Conservation (phyloP, 1,284 basidiomycete species). For the Lentinula novae-zelandiae region DNA sequence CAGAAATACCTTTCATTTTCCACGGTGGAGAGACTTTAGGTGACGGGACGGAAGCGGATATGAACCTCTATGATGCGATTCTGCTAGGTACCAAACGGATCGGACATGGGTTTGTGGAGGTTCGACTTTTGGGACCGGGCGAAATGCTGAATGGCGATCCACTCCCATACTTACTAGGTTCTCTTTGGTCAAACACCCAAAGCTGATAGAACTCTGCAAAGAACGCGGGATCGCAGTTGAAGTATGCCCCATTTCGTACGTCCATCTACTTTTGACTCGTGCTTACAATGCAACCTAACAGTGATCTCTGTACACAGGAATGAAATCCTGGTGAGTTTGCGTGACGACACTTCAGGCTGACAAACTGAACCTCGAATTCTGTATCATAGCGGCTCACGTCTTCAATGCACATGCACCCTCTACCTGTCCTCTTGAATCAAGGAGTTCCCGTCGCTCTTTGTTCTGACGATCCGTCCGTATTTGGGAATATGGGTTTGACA, state of each 20-base stretch:
- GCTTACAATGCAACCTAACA: too few species aligned
- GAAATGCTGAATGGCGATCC: neutral
- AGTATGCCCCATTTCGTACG: conserved; percentile 70
- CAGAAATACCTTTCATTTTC: conserved; percentile 72
- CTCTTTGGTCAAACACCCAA: conserved; percentile 71
- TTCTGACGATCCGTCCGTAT: conserved; percentile 74
- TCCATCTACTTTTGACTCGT: conserved; percentile 11
- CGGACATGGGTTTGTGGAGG: conserved; percentile 60
- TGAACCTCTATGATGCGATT: conserved; percentile 78
- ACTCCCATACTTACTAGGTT: conserved; percentile 37
- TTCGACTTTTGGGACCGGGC: neutral
- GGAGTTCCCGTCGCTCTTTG: conserved; percentile 66
- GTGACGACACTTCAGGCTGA: neutral
- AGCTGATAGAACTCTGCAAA: conserved; percentile 62
- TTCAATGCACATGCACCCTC: conserved; percentile 73
- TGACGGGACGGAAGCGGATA: conserved; percentile 66
- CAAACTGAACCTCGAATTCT: neutral
- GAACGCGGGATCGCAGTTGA: conserved; percentile 65
- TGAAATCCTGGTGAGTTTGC: conserved; percentile 55
- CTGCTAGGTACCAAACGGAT: conserved; percentile 75
- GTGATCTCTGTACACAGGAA: conserved; percentile 37
- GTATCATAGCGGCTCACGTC: conserved; percentile 48
- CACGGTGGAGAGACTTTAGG: conserved; percentile 79
- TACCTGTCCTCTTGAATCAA: conserved; percentile 63
- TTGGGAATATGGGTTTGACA: conserved; percentile 72